These are phyloP conservation scores for Leishmania martiniquensis DNA, from an alignment of 208 protist genomes.

Conservation along the genomic window DNA sequence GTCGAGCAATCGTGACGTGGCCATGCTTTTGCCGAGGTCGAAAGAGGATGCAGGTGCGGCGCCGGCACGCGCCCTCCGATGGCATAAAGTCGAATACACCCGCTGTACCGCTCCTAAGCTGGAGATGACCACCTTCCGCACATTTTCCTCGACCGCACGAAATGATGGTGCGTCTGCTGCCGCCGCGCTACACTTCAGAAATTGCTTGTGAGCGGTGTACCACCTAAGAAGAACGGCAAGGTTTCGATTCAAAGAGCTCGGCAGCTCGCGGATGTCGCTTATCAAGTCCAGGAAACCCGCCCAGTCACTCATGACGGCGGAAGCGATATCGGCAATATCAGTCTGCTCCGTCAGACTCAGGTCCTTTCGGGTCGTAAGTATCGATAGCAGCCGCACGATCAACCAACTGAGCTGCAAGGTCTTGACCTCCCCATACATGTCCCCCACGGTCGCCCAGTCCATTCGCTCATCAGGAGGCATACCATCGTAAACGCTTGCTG, in stretches of 20 bases:
- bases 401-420: conserved; percentile 2
- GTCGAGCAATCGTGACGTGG: not conserved
- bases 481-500: too few species aligned
- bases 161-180: not conserved
- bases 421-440: not conserved
- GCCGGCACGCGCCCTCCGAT: not conserved
- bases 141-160: not conserved
- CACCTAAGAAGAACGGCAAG: not conserved
- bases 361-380: not conserved
- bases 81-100: not conserved
- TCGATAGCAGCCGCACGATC: not conserved
- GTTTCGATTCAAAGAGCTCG: not conserved
- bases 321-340: not conserved
- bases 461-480: not conserved
- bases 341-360: not conserved
- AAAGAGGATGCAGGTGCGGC: not conserved
- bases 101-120: conserved; percentile 1
- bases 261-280: not conserved
- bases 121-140: not conserved
- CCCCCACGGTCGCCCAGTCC: not conserved
- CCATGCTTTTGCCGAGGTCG: not conserved
- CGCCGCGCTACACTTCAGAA: not conserved
- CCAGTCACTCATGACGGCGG: not conserved
- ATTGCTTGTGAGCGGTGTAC: not conserved
- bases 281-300: not conserved